A percentile compares a stretch with the other conserved stretches of the same genome.
phyloP scores from a whole-genome alignment of 1,284 basidiomycete species.

The Tetrapyrgos nigripes region DNA sequence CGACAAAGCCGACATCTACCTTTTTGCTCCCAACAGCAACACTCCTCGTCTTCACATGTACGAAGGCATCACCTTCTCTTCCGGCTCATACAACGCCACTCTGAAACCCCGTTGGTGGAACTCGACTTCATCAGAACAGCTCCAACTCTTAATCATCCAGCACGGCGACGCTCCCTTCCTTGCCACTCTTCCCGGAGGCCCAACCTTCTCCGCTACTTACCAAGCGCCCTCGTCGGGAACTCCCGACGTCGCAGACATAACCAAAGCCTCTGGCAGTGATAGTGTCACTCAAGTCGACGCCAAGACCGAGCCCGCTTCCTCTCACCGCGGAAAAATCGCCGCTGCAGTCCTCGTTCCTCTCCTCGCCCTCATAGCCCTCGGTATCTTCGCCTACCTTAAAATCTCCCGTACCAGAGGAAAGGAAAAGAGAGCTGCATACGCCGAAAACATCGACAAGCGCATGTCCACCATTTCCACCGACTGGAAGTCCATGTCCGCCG shows the following conservation, averaged over 20 bases:
- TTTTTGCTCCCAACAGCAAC: constrained; percentile 61
- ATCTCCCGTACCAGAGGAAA: constrained; percentile 62
- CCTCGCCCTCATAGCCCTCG: constrained; percentile 60
- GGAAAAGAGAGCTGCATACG: constrained; percentile 73
- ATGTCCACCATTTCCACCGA: constrained; percentile 82
- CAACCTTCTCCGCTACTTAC: constrained; percentile 75
- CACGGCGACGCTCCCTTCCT: constrained; percentile 61
- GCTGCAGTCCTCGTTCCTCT: constrained; percentile 82
- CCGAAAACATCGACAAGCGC: constrained; percentile 76
- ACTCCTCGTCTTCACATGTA: constrained; percentile 67
- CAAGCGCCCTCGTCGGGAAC: constrained; percentile 52
- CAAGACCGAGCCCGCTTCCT: constrained; percentile 42
- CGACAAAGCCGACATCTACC: constrained; percentile 72
- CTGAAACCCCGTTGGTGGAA: constrained; percentile 86
- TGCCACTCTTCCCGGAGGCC: constrained; percentile 67
- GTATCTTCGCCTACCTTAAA: constrained; percentile 59
- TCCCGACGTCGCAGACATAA: constrained; percentile 47
- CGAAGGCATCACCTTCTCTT: constrained; percentile 59
- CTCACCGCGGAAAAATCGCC: constrained; percentile 72
- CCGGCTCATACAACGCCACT: constrained; percentile 60
- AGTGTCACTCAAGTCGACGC: constrained; percentile 44
- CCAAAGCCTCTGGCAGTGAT: constrained; percentile 28
- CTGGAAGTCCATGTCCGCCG: constrained; percentile 78
- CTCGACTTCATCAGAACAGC: constrained; percentile 52
- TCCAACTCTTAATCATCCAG: constrained; percentile 75